Base-by-base conservation (phyloP, 2,329 filamentous ascomycete species). In the Fusarium penzigii region DNA sequence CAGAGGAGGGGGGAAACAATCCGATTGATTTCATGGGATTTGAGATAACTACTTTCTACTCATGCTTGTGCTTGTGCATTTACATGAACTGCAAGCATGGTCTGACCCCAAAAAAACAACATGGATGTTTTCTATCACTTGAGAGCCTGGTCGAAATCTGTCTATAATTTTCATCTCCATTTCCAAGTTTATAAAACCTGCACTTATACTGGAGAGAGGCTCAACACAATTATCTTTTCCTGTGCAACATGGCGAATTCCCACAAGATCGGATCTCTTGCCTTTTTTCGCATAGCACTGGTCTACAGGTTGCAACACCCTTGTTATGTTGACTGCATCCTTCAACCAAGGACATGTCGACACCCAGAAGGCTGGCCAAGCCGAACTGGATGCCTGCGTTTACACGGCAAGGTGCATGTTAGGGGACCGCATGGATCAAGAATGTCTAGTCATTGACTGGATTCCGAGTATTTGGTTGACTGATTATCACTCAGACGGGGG, bases 1-100 rank as follows among this genome's bases (percentile, higher is more conserved):
- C 20, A 7, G 20, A 5, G n/a, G 41, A 49, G 48, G 39, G 29
- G 47, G 46, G 43, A 45, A 48, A 58, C 38, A 52, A 25, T 48
- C 5, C 36, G 16, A 13, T 39, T 40, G 16, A 13, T 39, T 40
- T 57, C 43, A 59, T 52, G 49, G 57, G 38, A 52, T 52, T 39
- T 48, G 46, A 39, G 51, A 29, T 32, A 34, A 45, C 42, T 44
- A 34, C 17, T 43, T 42, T 17, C 39, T 17, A 16, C 29, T 43
- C 20, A 29, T 44, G 36, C 25, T 45, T 48, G 17, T 46, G 42
- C 44, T 53, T 53, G 46, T 49, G 53, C 36, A 32, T 17, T 20
- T 52, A 64, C 61, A 63, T 64, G 60, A 60, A 62, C 62, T 62
- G 56, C 49, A 64, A 49, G 55, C 46, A 65, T 65, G 58, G 52